Base-by-base conservation (phyloP, 495 filamentous ascomycete species). In the Cladorrhinum samala region DNA sequence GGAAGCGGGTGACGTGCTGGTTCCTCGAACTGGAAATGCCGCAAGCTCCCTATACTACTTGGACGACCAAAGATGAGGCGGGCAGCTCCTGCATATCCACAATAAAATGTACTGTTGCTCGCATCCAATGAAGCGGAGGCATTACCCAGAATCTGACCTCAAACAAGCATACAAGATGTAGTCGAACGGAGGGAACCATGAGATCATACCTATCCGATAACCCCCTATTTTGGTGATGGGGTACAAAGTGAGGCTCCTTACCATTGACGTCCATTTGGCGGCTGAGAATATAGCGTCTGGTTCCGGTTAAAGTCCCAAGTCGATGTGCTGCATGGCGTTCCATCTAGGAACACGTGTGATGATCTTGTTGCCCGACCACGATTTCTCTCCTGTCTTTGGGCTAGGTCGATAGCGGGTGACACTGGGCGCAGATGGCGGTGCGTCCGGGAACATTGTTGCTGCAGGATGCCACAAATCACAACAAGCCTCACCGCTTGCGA, bases 291-390 rank as follows among this genome's bases (percentile, higher is more conserved):
- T 45, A 45, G 42, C 42, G 42, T 45, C 42, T 19, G 17, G 20
- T 19, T 45, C 42, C 42, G 42, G 42, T 23, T 45, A 45, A 45
- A 45, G 5, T 45, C 42, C 14, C 18, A 19, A 19, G 19, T 21
- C 17, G 20, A 45, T 45, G 21, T 24, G 20, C 42, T 45, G 42
- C 42, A 45, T 24, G 42, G 42, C 42, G 42, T 24, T 7, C 23
- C 42, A 21, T 13, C 23, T 23, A 19, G 42, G 14, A 45, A 45
- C 42, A 45, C 42, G 42, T 45, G 20, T 45, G 42, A 13, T 45
- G 42, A 23, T 8, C 42, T 45, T 23, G 42, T 45, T 24, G 42
- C 42, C 42, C 42, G 21, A 45, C 42, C 42, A 45, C 42, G 20
- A 19, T 19, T 41, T n/a, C 39, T 41, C 13, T 41, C 20, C 39